Evolutionary conservation across 768 basidiomycete genomes (phyloP).

Genomic region (Hemileccinum impolitum): DNA sequence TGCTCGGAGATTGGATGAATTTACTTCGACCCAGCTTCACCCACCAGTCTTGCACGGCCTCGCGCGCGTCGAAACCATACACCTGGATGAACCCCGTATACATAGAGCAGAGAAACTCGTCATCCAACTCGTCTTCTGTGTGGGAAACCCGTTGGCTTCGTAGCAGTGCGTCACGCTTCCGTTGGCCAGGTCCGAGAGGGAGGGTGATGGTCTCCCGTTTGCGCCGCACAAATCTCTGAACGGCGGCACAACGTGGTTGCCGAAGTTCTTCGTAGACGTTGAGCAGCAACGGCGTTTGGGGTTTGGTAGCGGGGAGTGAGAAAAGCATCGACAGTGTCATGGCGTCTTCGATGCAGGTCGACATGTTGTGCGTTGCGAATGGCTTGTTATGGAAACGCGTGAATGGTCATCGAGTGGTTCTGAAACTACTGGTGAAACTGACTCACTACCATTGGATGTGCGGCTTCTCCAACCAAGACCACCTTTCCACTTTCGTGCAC

Average conservation of each 20-base stretch:
- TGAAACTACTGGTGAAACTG: not conserved
- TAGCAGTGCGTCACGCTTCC: constrained; percentile 40
- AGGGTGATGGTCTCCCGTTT: constrained; percentile 42
- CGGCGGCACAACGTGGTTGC: constrained; percentile 41
- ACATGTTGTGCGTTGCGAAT: constrained; percentile 43
- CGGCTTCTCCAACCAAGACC: constrained; percentile 56
- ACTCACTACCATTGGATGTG: constrained; percentile 50
- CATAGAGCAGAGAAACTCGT: constrained; percentile 40
- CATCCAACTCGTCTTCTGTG: constrained; percentile 37
- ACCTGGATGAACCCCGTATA: constrained; percentile 51
- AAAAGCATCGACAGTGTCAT: constrained; percentile 57
- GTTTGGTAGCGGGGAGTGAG: constrained; percentile 41
- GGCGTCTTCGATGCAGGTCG: constrained; percentile 57
- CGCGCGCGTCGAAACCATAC: constrained; percentile 20
- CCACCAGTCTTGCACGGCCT: constrained; percentile 39
- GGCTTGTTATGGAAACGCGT: constrained; percentile 35
- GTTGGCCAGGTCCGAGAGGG: constrained; percentile 41
- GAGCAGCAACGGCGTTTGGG: constrained; percentile 48
- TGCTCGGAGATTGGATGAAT: not conserved
- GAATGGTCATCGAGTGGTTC: not conserved
- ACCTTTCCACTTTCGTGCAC: constrained; percentile 49
- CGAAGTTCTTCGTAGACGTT: constrained; percentile 57
- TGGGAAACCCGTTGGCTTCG: constrained; percentile 24
- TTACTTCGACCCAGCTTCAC: constrained; percentile 43
- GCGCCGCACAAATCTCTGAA: constrained; percentile 40